phyloP scores from a whole-genome alignment of 371 early-diverging fungal species.

The Lichtheimia hyalospora region DNA sequence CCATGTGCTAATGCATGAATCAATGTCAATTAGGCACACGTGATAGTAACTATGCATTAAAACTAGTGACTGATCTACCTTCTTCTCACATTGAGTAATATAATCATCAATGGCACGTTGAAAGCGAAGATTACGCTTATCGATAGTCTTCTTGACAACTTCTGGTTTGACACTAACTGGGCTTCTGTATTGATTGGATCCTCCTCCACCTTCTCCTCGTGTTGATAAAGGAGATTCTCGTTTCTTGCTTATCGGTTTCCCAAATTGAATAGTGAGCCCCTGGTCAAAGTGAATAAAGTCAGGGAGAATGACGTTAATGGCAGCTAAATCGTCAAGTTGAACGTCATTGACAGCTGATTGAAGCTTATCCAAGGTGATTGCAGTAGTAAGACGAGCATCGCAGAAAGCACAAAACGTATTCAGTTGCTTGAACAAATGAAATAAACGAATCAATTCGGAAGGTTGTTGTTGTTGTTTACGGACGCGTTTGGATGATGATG shows the following conservation, averaged over 20 bases:
- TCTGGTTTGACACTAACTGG: constrained; percentile 21
- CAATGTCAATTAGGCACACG: neutral
- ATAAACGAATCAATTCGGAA: constrained; percentile 5
- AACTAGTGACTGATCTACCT: constrained; percentile 9
- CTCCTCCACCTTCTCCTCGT: neutral
- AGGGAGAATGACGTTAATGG: constrained; percentile 38
- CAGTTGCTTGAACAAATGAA: constrained; percentile 19
- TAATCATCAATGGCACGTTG: constrained; percentile 17
- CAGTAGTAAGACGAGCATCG: constrained; percentile 29
- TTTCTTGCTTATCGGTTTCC: constrained; percentile 13
- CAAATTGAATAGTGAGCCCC: constrained; percentile 22
- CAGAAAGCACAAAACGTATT: constrained; percentile 44
- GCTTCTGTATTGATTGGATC: neutral
- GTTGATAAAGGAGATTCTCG: constrained; percentile 20
- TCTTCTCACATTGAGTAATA: constrained; percentile 22
- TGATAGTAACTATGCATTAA: neutral
- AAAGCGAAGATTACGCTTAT: constrained; percentile 29
- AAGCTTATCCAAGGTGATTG: constrained; percentile 27
- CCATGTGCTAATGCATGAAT: constrained; percentile 4
- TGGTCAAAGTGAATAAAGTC: constrained; percentile 24
- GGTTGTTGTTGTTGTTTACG: constrained; percentile 3
- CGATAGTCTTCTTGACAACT: constrained; percentile 27
- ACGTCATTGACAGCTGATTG: constrained; percentile 25
- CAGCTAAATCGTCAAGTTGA: constrained; percentile 29
- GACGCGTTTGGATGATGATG: neutral